Conservation (phyloP, 352 stramenopile genomes). For the Phytophthora quininea region DNA sequence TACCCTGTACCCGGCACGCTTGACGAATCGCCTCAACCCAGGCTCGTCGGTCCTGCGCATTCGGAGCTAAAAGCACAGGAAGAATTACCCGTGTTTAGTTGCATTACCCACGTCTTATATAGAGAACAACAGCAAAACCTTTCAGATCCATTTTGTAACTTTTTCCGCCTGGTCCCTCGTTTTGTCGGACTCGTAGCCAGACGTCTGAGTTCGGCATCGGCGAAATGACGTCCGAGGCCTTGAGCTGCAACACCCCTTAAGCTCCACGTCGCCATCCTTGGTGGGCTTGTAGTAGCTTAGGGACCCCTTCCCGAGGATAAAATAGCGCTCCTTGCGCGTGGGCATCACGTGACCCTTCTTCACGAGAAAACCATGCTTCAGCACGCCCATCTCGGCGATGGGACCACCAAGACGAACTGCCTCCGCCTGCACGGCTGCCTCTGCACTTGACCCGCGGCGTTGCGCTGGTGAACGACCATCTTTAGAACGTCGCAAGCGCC, state of each 20-base stretch:
- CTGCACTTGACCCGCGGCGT: slow-evolving; percentile 25
- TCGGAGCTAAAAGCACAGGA: slow-evolving; percentile 39
- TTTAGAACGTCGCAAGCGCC: slow-evolving; percentile 1
- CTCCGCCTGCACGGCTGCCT: slow-evolving; percentile 29
- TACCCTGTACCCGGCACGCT: slow-evolving; percentile 48
- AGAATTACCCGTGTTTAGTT: too few relatives aligned
- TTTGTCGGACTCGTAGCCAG: slow-evolving; percentile 73
- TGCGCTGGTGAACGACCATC: slow-evolving; percentile 9
- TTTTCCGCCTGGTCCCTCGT: slow-evolving; percentile 49
- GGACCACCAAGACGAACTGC: slow-evolving; percentile 15
- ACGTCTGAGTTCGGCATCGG: slow-evolving; percentile 52
- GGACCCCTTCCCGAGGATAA: slow-evolving; percentile 46
- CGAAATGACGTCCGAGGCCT: slow-evolving; percentile 53
- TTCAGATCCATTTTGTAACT: slow-evolving; percentile 74
- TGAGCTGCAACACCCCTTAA: slow-evolving; percentile 57
- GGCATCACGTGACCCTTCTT: slow-evolving; percentile 65
- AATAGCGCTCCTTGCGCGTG: slow-evolving; percentile 62
- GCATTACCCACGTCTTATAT: too few relatives aligned
- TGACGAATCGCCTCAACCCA: slow-evolving; percentile 68
- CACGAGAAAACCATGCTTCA: slow-evolving; percentile 51
- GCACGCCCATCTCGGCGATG: slow-evolving; percentile 9
- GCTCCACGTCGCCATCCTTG: slow-evolving; percentile 28
- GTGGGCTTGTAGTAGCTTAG: slow-evolving; percentile 60
- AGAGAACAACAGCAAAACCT: slow-evolving; percentile 30
- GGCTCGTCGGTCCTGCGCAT: slow-evolving; percentile 49